A percentile compares a stretch with the other conserved stretches of the same genome.
Conservation (phyloP, 208 protist species). For the Acanthamoeba healyi region DNA sequence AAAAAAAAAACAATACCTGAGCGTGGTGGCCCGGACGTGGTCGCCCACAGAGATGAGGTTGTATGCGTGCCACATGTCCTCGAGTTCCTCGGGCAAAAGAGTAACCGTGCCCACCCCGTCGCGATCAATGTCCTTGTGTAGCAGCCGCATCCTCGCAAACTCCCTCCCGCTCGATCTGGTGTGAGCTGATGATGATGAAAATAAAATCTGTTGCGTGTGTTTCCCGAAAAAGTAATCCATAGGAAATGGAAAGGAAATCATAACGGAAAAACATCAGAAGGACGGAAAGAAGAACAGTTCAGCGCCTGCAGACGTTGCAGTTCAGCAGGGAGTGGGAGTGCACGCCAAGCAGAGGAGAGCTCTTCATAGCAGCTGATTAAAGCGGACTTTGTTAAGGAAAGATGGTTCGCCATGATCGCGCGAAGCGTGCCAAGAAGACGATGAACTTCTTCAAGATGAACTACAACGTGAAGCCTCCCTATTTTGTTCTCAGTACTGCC, state of each 20-base stretch:
- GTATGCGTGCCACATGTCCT: conserved; percentile 98
- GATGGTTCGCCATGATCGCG: conserved; percentile 27
- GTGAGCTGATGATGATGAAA: too few species aligned
- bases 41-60: conserved; percentile 95
- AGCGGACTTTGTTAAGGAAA: too few species aligned
- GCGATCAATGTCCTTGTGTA: conserved; percentile 79
- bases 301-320: too few species aligned
- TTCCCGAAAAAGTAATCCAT: too few species aligned
- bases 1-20: conserved; percentile 82
- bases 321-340: too few species aligned
- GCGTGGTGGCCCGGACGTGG: conserved; percentile 82
- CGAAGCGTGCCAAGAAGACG: conserved; percentile 51
- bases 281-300: too few species aligned
- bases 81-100: conserved; percentile 93
- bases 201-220: too few species aligned
- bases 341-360: too few species aligned
- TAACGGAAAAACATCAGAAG: too few species aligned
- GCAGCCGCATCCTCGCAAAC: conserved; percentile 55
- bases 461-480: conserved; percentile 19
- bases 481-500: neutral
- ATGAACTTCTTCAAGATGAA: conserved; percentile 40
- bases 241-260: too few species aligned
- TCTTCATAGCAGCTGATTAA: too few species aligned
- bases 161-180: too few species aligned
- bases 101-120: conserved; percentile 91